Conservation (phyloP, 176 grass and related monocot genomes). For the Pontederia crassipes region DNA sequence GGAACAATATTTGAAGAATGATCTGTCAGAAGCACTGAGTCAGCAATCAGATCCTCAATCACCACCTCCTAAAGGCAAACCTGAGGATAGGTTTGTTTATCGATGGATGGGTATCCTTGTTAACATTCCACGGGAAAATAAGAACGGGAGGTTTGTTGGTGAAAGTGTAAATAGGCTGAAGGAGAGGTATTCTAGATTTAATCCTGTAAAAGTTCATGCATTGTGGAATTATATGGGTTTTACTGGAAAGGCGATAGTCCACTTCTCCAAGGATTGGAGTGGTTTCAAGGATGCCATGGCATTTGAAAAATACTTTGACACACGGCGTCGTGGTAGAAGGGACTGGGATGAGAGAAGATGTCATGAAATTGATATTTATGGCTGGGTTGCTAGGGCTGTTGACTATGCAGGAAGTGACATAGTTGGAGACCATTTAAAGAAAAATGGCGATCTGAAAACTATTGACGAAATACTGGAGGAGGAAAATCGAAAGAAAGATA, state of each 20-base stretch:
- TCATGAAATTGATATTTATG: constrained; percentile 1
- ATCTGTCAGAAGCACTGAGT: constrained; percentile 10
- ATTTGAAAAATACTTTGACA: constrained; percentile 37
- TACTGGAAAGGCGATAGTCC: constrained; percentile 25
- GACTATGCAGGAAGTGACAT: constrained; percentile 28
- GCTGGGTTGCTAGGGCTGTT: constrained; percentile 38
- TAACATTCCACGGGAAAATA: constrained; percentile 28
- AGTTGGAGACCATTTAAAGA: constrained; percentile 29
- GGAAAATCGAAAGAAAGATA: constrained; percentile 24
- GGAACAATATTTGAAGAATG: constrained; percentile 30
- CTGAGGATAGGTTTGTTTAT: constrained; percentile 35
- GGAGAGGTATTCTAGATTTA: constrained; percentile 24
- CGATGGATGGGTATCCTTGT: constrained; percentile 49
- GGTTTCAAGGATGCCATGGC: constrained; percentile 50
- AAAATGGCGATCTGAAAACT: constrained; percentile 34
- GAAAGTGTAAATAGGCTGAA: constrained; percentile 21
- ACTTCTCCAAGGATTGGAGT: constrained; percentile 42
- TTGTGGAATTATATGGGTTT: constrained; percentile 9
- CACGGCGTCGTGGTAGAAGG: constrained; percentile 23
- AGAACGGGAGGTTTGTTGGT: neutral
- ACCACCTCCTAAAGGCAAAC: constrained; percentile 11
- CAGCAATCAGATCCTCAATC: neutral
- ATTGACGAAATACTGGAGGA: constrained; percentile 28
- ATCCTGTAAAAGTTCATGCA: constrained; percentile 10
- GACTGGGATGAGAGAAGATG: constrained; percentile 25